Evolutionary conservation across 2,329 filamentous ascomycete species (phyloP).

Genomic region (Colletotrichum trifolii): DNA sequence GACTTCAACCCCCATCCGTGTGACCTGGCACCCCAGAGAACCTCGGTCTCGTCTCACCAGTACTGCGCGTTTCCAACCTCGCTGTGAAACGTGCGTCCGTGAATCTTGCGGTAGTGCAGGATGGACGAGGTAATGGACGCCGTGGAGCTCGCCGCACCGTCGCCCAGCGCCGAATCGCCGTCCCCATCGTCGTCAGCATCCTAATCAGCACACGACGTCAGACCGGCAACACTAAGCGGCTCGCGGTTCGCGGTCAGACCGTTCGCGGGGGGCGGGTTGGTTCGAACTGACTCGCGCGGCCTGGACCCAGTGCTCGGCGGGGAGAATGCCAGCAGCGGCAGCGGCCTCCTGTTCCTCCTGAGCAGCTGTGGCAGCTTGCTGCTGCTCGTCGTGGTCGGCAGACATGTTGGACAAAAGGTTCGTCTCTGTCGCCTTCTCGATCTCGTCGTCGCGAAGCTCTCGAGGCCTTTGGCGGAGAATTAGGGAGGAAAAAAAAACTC

Average conservation of each 20-base stretch:
- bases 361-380: background rate
- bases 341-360: constrained; percentile 4
- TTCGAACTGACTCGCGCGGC: constrained; percentile 31
- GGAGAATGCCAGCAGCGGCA: constrained; percentile 18
- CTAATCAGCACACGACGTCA: background rate
- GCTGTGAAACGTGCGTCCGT: constrained; percentile 47
- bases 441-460: background rate
- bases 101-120: constrained; percentile 44
- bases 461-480: background rate
- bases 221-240: too few species aligned
- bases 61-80: constrained; percentile 43
- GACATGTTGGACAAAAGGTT: background rate
- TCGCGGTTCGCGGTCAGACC: background rate
- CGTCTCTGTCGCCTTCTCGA: background rate
- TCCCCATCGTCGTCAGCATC: constrained; percentile 22
- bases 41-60: constrained; percentile 36
- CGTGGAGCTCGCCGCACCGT: constrained; percentile 40
- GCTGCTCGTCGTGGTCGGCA: constrained; percentile 18
- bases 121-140: constrained; percentile 46
- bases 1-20: background rate
- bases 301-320: constrained; percentile 33
- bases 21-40: background rate
- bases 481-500: background rate
- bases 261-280: background rate
- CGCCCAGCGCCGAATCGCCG: constrained; percentile 35